A percentile compares a stretch with the other conserved stretches of the same genome.
Evolutionary conservation across 768 basidiomycete genomes (phyloP).

Genomic region (Agrocybe praecox): DNA sequence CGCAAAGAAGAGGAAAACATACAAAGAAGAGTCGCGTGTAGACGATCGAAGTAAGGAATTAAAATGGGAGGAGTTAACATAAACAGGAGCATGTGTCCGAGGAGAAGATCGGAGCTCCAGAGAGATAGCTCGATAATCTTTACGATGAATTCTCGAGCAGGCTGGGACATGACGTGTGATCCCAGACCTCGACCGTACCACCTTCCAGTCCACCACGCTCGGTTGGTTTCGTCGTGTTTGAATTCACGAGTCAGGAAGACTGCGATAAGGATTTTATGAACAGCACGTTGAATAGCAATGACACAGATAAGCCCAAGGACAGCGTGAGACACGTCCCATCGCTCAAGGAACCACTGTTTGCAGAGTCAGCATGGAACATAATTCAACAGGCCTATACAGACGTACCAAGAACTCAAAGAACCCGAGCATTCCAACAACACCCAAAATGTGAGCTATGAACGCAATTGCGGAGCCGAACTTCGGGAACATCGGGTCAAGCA

Average conservation of each 20-base stretch:
- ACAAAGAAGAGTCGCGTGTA: conserved; percentile 93
- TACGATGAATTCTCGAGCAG: conserved; percentile 95
- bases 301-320: conserved; percentile 92
- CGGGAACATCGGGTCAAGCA: conserved; percentile 81
- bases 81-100: conserved; percentile 87
- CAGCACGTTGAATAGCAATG: conserved; percentile 87
- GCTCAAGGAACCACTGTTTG: conserved; percentile 88
- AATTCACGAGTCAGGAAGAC: conserved; percentile 96
- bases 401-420: conserved; percentile 97
- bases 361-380: conserved; percentile 16
- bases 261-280: conserved; percentile 93
- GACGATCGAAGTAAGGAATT: conserved; percentile 88
- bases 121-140: conserved; percentile 96
- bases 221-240: conserved; percentile 98
- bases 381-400: conserved; percentile 16
- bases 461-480: conserved; percentile 94
- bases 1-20: conserved; percentile 34
- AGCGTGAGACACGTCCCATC: conserved; percentile 90
- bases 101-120: conserved; percentile 93
- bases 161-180: conserved; percentile 92
- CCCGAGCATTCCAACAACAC: conserved; percentile 84
- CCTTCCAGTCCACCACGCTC: conserved; percentile 98
- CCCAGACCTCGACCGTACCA: conserved; percentile 98
- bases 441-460: conserved; percentile 80
- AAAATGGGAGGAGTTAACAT: conserved; percentile 87